A percentile compares a stretch with the other conserved stretches of the same genome.
These are phyloP conservation scores for Trichophyton verrucosum DNA, from an alignment of 2,329 filamentous ascomycete genomes.

Conservation along the genomic window DNA sequence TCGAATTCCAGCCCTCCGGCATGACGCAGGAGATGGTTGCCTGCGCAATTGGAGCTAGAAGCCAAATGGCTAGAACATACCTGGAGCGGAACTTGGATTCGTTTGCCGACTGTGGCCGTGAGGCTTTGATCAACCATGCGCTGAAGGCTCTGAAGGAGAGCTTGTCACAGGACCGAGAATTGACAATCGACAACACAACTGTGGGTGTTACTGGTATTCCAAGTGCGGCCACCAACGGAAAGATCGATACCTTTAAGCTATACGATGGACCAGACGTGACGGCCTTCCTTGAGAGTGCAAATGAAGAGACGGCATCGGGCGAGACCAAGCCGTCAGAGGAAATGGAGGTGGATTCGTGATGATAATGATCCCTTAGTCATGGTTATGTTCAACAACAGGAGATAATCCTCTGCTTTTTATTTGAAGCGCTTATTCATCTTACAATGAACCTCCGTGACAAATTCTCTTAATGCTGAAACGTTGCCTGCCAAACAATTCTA, in stretches of 20 bases:
- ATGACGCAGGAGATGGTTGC: slow-evolving; percentile 96
- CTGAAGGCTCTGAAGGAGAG: slow-evolving; percentile 88
- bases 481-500: neutral
- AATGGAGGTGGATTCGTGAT: slow-evolving; percentile 46
- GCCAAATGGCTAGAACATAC: slow-evolving; percentile 96
- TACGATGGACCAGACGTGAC: slow-evolving; percentile 81
- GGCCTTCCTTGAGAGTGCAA: slow-evolving; percentile 67
- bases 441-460: neutral
- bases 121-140: slow-evolving; percentile 84
- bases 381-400: neutral
- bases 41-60: slow-evolving; percentile 88
- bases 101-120: slow-evolving; percentile 63
- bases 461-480: neutral
- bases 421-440: neutral
- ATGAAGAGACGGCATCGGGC: slow-evolving; percentile 41
- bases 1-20: slow-evolving; percentile 93
- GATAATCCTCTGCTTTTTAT: neutral
- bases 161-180: slow-evolving; percentile 89
- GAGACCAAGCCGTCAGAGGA: slow-evolving; percentile 31
- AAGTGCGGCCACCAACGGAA: slow-evolving; percentile 40
- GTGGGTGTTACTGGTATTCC: slow-evolving; percentile 67
- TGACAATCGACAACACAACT: slow-evolving; percentile 94
- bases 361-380: neutral
- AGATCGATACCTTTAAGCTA: slow-evolving; percentile 70
- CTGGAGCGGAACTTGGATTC: slow-evolving; percentile 80